Base-by-base conservation (phyloP, 2,329 filamentous ascomycete species). In the Alternaria hordeiaustralica region DNA sequence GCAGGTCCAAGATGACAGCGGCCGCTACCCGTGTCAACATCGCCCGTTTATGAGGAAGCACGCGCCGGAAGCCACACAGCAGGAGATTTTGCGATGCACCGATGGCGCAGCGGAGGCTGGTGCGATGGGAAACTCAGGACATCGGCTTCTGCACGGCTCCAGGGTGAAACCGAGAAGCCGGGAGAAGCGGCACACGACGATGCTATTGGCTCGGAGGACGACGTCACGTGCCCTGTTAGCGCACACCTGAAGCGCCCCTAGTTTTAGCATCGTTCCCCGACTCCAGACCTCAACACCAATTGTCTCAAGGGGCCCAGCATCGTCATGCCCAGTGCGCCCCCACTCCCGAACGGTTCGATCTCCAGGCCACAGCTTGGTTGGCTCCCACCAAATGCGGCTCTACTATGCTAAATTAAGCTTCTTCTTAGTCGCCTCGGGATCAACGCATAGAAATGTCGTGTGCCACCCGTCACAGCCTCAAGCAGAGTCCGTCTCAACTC, bases 281-380 rank as follows among this genome's bases (percentile, higher is more conserved):
- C 63, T 60, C 54, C 63, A 60, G 54, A 73, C 70, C 65, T 78
- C 75, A 78, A 78, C 77, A 76, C 76, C 75, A 79, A 76, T 77
- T 72, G 77, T 79, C 72, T 79, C 75, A 79, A 78, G 75, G 75
- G 67, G 75, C 57, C 59, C 60, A 36, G 51, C 60, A 67, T 66
- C 60, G 64, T 77, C 70, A 77, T 78, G 74, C 75, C 56, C 54
- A 46, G 59, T 63, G 51, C 61, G 61, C 43, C 44, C 43, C 65
- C 70, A 54, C 61, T 56, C 28, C 53, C 58, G 58, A 60, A 62
- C 44, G 28, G 41, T 46, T 61, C 67, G 55, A 51, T 45, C 61
- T 59, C 55, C 58, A 55, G 62, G 61, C 66, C 63, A 70, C 65
- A 69, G 68, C 65, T 69, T 71, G 71, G 65, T 75, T 74, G 72